Evolutionary conservation across 306 rosid genomes (phyloP).

Genomic region (Begonia loranthoides): DNA sequence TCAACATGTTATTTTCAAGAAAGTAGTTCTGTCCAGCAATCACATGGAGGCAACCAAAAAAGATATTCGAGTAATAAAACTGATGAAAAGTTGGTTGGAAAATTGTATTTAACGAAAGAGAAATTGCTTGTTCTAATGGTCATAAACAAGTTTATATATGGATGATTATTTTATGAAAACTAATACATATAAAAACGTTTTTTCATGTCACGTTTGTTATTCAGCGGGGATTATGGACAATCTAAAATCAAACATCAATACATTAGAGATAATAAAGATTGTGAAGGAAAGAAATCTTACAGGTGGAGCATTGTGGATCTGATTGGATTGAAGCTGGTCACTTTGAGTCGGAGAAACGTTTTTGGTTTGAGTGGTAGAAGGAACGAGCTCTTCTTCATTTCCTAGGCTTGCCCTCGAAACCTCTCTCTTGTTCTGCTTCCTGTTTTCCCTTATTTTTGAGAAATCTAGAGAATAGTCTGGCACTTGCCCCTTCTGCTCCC

Average conservation of each 20-base stretch:
- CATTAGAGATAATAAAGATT: constrained; percentile 3
- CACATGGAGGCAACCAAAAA: no score
- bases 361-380: constrained; percentile 26
- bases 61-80: no score
- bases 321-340: constrained; percentile 32
- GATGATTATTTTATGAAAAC: no score
- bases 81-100: no score
- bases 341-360: constrained; percentile 28
- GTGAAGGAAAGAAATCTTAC: constrained; percentile 39
- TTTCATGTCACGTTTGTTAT: no score
- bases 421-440: constrained; percentile 89
- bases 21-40: no score
- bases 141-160: no score
- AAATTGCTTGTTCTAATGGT: no score
- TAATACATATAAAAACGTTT: no score
- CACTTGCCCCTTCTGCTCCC: constrained; percentile 87
- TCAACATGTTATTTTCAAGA: no score
- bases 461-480: constrained; percentile 93
- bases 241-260: not conserved
- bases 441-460: constrained; percentile 83
- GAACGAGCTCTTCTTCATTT: constrained; percentile 75
- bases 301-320: constrained; percentile 53
- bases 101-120: no score
- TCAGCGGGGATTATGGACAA: not conserved
- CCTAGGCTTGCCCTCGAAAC: constrained; percentile 89